These are phyloP conservation scores for Chlorella sorokiniana DNA, from an alignment of 139 green algal species.

Conservation along the genomic window DNA sequence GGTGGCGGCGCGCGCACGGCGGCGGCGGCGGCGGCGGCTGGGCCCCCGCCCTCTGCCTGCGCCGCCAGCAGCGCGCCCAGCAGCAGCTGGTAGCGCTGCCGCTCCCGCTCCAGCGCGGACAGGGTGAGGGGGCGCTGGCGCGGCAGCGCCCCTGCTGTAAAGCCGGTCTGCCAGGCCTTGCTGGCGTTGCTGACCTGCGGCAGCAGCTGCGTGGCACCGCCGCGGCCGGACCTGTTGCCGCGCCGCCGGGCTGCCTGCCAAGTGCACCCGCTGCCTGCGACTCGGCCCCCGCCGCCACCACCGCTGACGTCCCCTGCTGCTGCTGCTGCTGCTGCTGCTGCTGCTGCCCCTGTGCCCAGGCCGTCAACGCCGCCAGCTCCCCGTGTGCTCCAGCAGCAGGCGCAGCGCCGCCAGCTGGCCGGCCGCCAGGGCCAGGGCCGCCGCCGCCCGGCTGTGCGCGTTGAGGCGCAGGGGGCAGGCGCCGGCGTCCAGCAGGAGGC, in stretches of 20 bases:
- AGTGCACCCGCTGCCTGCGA: not conserved
- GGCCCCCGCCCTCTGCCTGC: not conserved
- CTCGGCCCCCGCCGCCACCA: not conserved
- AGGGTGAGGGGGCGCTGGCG: conserved; percentile 9
- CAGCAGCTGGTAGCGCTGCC: conserved; percentile 23
- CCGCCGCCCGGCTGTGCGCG: not conserved
- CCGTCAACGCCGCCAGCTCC: not conserved
- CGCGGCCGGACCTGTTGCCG: not conserved
- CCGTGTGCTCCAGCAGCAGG: conserved; percentile 4
- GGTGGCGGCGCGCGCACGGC: not conserved
- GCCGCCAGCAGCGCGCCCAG: conserved; percentile 11
- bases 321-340: not conserved
- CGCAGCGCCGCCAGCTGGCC: conserved; percentile 19
- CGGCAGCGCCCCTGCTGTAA: not conserved
- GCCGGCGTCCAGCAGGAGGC: conserved; percentile 5
- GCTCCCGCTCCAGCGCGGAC: not conserved
- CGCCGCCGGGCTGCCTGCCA: not conserved
- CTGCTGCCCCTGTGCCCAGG: not conserved
- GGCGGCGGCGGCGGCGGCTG: not conserved
- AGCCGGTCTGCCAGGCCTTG: conserved; percentile 20
- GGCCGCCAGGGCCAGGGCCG: not conserved
- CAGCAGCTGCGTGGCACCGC: too few species aligned
- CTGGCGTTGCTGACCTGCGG: conserved; percentile 12
- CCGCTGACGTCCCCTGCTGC: too few species aligned
- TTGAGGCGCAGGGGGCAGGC: not conserved